Percentiles rank a stretch among this genome's conserved stretches.
Conservation (phyloP, 2,329 filamentous ascomycete species). For the Zarea fungicola region DNA sequence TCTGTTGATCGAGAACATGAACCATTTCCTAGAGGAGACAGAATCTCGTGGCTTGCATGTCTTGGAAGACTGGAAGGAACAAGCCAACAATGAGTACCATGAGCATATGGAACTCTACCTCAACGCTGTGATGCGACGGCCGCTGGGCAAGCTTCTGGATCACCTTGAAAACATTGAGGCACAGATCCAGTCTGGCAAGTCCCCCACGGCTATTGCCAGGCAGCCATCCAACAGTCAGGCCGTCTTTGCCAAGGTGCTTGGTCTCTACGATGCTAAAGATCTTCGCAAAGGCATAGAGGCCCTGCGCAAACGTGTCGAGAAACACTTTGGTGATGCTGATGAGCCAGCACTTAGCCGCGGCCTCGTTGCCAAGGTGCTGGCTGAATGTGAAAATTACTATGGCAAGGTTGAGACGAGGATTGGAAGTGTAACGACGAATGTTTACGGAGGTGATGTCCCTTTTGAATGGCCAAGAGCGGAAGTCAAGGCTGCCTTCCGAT, state of each 20-base stretch:
- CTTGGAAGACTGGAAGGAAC: slow-evolving; percentile 75
- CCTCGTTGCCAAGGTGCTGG: slow-evolving; percentile 52
- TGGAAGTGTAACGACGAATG: slow-evolving; percentile 53
- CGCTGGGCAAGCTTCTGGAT: slow-evolving; percentile 84
- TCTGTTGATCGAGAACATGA: slow-evolving; percentile 97
- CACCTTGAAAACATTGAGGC: slow-evolving; percentile 86
- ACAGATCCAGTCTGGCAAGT: slow-evolving; percentile 55
- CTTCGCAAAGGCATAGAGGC: slow-evolving; percentile 85
- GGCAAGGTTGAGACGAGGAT: slow-evolving; percentile 57
- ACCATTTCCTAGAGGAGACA: slow-evolving; percentile 91
- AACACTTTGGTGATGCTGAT: slow-evolving; percentile 91
- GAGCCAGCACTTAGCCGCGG: slow-evolving; percentile 60
- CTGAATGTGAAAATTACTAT: slow-evolving; percentile 60
- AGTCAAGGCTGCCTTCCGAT: slow-evolving; percentile 55
- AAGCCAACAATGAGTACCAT: slow-evolving; percentile 70
- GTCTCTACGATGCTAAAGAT: slow-evolving; percentile 76
- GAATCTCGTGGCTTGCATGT: slow-evolving; percentile 69
- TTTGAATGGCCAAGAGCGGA: slow-evolving; percentile 63
- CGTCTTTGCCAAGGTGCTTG: slow-evolving; percentile 80
- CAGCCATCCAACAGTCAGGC: slow-evolving; percentile 79
- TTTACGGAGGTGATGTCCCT: slow-evolving; percentile 59
- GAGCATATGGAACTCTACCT: slow-evolving; percentile 89
- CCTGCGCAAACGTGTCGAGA: slow-evolving; percentile 86
- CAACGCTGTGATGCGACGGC: slow-evolving; percentile 79
- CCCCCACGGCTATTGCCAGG: slow-evolving; percentile 60